phyloP scores from a whole-genome alignment of 2,329 filamentous ascomycete species.

The Sporothrix phasma region DNA sequence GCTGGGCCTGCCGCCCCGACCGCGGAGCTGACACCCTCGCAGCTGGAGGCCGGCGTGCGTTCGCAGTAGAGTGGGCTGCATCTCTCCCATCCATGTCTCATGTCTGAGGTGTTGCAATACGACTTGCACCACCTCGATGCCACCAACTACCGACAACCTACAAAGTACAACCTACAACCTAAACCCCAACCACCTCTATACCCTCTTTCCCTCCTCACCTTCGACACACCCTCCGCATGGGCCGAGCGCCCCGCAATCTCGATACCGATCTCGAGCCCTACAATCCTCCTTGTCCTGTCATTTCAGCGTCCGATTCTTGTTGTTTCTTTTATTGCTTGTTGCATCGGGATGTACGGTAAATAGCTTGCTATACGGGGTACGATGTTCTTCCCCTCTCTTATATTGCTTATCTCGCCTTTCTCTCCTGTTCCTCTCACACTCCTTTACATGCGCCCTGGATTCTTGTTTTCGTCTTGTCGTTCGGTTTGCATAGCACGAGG shows the following conservation, averaged over 20 bases:
- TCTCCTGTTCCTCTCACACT: neutral
- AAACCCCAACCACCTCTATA: neutral
- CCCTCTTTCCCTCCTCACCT: neutral
- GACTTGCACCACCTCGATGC: neutral
- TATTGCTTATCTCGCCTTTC: neutral
- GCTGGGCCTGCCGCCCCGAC: conserved; percentile 22
- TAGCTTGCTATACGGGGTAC: neutral
- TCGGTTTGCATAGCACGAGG: conserved; percentile 10
- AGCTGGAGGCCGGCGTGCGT: conserved; percentile 29
- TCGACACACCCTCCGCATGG: neutral
- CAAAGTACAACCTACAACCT: neutral
- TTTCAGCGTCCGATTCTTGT: neutral
- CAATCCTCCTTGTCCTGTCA: neutral
- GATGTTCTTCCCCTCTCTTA: neutral
- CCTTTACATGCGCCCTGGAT: neutral
- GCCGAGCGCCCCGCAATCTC: neutral
- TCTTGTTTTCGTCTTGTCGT: neutral
- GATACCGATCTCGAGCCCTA: neutral
- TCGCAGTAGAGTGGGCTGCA: neutral
- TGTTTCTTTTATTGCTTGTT: neutral
- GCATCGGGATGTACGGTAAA: neutral
- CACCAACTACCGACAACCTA: neutral
- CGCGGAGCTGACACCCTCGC: conserved; percentile 24
- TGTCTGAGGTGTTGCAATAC: neutral
- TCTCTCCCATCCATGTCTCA: neutral